Evolutionary conservation across 306 rosid species (phyloP), one percentile per base, ranked within the genome.

Genomic region (Vicia sativa): DNA sequence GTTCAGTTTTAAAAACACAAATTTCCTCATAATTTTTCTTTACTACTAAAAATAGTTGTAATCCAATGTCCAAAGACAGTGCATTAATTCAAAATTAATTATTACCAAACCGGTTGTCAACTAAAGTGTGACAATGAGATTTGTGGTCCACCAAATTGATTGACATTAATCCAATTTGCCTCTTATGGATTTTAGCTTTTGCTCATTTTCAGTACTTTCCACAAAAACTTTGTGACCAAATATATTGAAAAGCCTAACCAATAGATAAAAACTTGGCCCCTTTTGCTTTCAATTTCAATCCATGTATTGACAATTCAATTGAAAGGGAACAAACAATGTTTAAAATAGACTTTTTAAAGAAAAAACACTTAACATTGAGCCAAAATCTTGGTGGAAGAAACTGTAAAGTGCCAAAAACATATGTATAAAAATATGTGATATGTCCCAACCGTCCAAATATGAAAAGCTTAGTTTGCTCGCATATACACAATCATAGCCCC

Each of bases 131-230:
- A 45, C 62, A 1, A 68, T 44, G 23, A 52, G 70, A 74, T 71
- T 80, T 77, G 77, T 78, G 86, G 87, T 78, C 91, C 84, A 73
- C 77, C 73, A 44, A 21, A 58, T 68, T 73, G 62, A 64, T 80
- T 73, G 79, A 76, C 79, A 74, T 76, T 63, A 75, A 80, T 85
- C 83, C 78, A 63, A 43, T 66, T 63, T 76, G 87, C 78, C 66
- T 41, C 73, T 16, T 12, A 6, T 38, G 74, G 60, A 60, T 77
- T 71, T 72, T 78, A 19, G 67, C 77, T 16, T 59, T 79, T 66
- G 70, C 56, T 43, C 72, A n/a, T 59, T 79, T 66, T 63, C 44
- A 43, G 86, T 79, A 80, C 87, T 83, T 80, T 75, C 80, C 77
- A 16, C 73, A 0, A 14, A 49, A 55, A 62, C 81, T 74, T 65